Evolutionary conservation across 805 yeast species (phyloP).

Genomic region (Komagataella populi): DNA sequence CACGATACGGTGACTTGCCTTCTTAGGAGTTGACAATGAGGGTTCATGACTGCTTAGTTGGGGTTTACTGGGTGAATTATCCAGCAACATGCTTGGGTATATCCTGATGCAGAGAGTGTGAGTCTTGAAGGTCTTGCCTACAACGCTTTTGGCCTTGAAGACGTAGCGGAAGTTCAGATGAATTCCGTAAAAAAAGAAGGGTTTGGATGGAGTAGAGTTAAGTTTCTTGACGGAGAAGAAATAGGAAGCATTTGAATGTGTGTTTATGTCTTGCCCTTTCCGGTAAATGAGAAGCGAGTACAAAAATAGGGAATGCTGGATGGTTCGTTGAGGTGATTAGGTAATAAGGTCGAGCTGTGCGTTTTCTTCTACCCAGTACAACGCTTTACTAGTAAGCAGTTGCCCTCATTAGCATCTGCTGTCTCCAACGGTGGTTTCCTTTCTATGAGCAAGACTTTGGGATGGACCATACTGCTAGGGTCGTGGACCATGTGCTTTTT

Average conservation of each 20-base stretch:
- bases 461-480: neutral
- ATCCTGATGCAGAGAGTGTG: neutral
- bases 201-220: neutral
- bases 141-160: neutral
- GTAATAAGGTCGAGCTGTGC: neutral
- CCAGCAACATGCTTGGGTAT: neutral
- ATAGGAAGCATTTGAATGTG: neutral
- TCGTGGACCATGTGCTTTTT: neutral
- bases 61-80: neutral
- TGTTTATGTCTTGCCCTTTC: neutral
- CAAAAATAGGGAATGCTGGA: neutral
- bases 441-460: neutral
- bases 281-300: neutral
- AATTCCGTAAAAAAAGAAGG: neutral
- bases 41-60: neutral
- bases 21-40: neutral
- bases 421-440: neutral
- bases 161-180: neutral
- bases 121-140: neutral
- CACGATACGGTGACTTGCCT: constrained; percentile 12
- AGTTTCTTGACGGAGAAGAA: neutral
- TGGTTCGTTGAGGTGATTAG: neutral
- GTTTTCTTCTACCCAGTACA: neutral
- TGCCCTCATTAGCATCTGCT: neutral
- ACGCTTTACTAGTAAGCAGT: neutral